Evolutionary conservation across 2,329 filamentous ascomycete species (phyloP).

Genomic region (Talaromyces sp.): DNA sequence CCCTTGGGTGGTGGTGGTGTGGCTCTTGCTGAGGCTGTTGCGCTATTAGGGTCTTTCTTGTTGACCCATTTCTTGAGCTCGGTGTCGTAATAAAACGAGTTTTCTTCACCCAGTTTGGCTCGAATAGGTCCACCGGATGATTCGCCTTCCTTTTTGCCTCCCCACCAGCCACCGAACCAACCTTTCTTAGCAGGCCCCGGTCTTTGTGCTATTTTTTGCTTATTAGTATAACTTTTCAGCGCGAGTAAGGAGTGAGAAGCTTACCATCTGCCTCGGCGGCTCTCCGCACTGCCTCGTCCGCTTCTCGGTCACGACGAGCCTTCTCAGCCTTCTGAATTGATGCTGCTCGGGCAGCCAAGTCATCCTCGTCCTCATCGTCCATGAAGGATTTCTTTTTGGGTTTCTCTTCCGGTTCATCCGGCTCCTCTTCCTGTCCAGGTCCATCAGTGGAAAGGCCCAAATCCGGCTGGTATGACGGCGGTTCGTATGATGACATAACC

Average conservation of each 20-base stretch:
- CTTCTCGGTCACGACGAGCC: conserved; percentile 67
- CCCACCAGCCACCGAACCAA: conserved; percentile 85
- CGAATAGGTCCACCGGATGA: conserved; percentile 60
- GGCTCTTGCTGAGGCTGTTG: conserved; percentile 53
- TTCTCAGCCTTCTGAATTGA: conserved; percentile 56
- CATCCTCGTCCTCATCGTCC: conserved; percentile 71
- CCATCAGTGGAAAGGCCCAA: conserved; percentile 28
- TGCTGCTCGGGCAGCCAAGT: conserved; percentile 53
- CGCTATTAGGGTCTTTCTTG: conserved; percentile 71
- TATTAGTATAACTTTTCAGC: conserved; percentile 37
- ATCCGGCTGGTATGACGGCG: conserved; percentile 34
- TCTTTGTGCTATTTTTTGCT: conserved; percentile 32
- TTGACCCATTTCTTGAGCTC: conserved; percentile 98
- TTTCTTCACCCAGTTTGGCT: conserved; percentile 91
- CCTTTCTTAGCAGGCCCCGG: conserved; percentile 45
- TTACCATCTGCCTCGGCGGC: conserved; percentile 66
- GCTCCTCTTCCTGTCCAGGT: conserved; percentile 51
- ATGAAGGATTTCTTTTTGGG: conserved; percentile 73
- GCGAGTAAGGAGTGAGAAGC: conserved; percentile 15
- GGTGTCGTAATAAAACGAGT: conserved; percentile 87
- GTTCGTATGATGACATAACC: conserved; percentile 29
- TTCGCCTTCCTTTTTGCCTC: conserved; percentile 61
- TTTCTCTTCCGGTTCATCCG: conserved; percentile 54
- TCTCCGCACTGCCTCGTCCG: conserved; percentile 78
- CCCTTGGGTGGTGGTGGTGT: conserved; percentile 75